Evolutionary conservation across 116 monocot genomes (phyloP), one percentile per base, ranked within the genome.

Genomic region (Phalaenopsis hybrid): DNA sequence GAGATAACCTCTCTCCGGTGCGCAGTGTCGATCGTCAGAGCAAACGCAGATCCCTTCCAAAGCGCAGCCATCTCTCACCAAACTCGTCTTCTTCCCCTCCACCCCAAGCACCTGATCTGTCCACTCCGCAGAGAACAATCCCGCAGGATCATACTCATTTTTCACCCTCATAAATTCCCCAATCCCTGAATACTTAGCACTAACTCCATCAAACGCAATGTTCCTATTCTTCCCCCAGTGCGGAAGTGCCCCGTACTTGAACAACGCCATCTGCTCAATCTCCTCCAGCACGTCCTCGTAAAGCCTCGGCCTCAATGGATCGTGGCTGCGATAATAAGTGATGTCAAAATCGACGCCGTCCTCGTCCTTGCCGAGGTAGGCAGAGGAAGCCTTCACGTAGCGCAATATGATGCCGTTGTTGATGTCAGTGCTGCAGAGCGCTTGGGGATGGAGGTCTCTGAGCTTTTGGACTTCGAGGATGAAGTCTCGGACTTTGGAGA

Each of bases 201-300:
- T 79, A 44, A 74, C 84, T 6, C 88, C 89, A n/a, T 86, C 86
- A 59, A 89, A 92, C 8, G 89, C 92, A 4, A 88, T 0, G 72
- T 89, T 92, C 79, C 84, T 65, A 18, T 92, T 92, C 92, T 89
- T 92, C 13, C 89, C 92, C 87, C 92, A 89, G 44, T 89, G 91
- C 16, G 91, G 92, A 2, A 86, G 44, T 15, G 82, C 88, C 45
- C 83, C 86, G 13, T 89, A 89, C 81, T 88, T 89, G 82, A 89
- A 77, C 61, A 92, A 20, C 1, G 82, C 89, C 87, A 92, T 92
- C 72, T 92, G 92, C 78, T 92, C 88, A 9, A 92, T 83, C 84
- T 92, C 89, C 20, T 92, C 92, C 0, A 89, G 1, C 13, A 88
- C 74, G 34, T 88, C 92, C 46, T 86, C 84, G 65, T 89, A 37